Percentiles rank a stretch among this genome's conserved stretches.
phyloP scores from a whole-genome alignment of 495 filamentous ascomycete genomes.

The Baudoinia panamericana region DNA sequence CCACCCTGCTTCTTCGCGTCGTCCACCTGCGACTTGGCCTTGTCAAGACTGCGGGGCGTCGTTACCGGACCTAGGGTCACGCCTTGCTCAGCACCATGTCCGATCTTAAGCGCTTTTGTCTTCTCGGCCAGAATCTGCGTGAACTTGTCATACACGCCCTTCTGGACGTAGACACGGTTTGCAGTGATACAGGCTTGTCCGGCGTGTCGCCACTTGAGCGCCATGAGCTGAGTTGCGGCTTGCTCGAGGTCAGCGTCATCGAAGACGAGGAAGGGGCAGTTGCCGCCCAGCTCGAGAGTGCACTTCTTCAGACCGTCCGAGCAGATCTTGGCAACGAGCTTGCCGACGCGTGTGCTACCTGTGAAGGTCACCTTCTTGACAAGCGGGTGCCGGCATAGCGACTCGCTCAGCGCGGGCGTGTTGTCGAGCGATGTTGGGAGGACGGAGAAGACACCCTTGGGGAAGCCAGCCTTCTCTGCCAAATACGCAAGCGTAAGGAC shows the following conservation, averaged over 20 bases:
- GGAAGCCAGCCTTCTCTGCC: constrained; percentile 32
- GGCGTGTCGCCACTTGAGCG: constrained; percentile 32
- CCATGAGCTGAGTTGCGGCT: constrained; percentile 22
- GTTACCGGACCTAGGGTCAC: constrained; percentile 60
- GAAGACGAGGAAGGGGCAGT: constrained; percentile 34
- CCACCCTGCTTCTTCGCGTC: constrained; percentile 51
- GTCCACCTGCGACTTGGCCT: constrained; percentile 46
- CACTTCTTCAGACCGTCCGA: constrained; percentile 32
- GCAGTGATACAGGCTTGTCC: constrained; percentile 34
- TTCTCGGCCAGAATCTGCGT: constrained; percentile 39
- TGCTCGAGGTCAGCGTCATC: constrained; percentile 33
- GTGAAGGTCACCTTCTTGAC: constrained; percentile 35
- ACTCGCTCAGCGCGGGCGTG: constrained; percentile 30
- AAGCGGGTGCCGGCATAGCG: constrained; percentile 28
- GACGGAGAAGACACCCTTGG: constrained; percentile 28
- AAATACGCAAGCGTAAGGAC: constrained; percentile 30
- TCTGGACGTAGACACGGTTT: constrained; percentile 32
- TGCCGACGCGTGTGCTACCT: constrained; percentile 30
- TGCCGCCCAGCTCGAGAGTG: constrained; percentile 33
- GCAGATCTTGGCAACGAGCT: constrained; percentile 30
- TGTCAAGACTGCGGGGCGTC: constrained; percentile 49
- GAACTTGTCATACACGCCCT: constrained; percentile 31
- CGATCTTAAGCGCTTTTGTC: constrained; percentile 45
- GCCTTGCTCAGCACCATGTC: constrained; percentile 44
- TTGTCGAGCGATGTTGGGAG: constrained; percentile 30